Base-by-base conservation (phyloP, 1,139 yeast species). In the Spencermartinsiella ligniputridi region DNA sequence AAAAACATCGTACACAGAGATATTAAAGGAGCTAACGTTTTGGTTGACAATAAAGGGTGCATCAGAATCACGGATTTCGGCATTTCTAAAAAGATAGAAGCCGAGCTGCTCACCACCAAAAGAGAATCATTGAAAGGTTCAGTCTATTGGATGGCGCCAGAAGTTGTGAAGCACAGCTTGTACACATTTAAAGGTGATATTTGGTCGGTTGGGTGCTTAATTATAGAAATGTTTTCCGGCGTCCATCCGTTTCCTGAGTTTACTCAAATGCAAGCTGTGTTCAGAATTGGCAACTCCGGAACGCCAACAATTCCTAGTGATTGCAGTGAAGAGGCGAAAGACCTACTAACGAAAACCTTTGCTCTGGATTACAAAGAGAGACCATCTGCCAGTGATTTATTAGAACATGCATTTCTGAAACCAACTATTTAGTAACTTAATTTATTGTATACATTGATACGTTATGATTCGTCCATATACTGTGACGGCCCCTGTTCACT, bases 71-170 rank as follows among this genome's bases (percentile, higher is more conserved):
- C 96, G 36, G 97, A 90, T 66, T 90, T 90, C 64, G 97, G 97
- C 40, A 90, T 92, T 34, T 85, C 96, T 30, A 86, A 88, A 56
- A 84, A 85, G 57, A 74, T 81, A n/a, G 75, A 73, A 41, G 56
- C 68, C 6, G 56, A 62, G 30, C 49, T 63, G 38, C 51, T 64
- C 25, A 50, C 61, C 38, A 70, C 74, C 20, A 81, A 86, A 54
- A 74, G 96, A 39, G 92, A 89, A 0, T 87, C 96, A 0, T 64
- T 90, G 39, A 97, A 89, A 66, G 97, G 97, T 0, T 86, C 95
- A 4, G 95, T 89, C 0, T 90, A 83, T 60, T 90, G 97, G 97
- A 90, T 90, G 97, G 96, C 97, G 0, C 97, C 97, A 0, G 97
- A 90, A 62, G 96, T 90, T 12, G 96, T 89, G 12, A 86, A 87